Percentiles rank a stretch among this genome's conserved stretches.
Conservation (phyloP, 441 rosid genomes). For the Croton setiger region DNA sequence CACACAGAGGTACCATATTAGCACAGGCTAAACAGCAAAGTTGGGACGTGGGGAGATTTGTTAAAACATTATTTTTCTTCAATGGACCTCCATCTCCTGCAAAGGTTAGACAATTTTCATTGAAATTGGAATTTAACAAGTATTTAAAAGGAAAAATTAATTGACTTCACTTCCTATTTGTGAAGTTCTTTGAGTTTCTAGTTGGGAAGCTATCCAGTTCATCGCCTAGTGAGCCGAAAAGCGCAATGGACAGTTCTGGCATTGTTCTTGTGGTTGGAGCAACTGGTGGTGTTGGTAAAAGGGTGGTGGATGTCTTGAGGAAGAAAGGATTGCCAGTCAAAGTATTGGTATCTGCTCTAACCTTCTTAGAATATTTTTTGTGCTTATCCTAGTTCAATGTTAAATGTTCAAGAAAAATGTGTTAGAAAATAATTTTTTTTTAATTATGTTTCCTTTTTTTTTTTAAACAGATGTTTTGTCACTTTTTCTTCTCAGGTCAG, state of each 20-base stretch:
- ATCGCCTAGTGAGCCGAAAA: constrained; percentile 35
- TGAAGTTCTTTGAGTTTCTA: constrained; percentile 63
- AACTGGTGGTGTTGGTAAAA: constrained; percentile 89
- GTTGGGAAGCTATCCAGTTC: constrained; percentile 57
- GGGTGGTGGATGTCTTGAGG: constrained; percentile 62
- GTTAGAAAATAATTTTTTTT: not conserved
- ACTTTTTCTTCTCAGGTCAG: constrained; percentile 49
- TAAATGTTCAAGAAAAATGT: not conserved
- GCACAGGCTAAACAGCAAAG: constrained; percentile 49
- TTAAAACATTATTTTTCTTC: constrained; percentile 77
- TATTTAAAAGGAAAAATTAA: constrained; percentile 7
- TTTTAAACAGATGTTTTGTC: not conserved
- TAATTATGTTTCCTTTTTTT: not conserved
- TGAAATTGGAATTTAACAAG: not conserved
- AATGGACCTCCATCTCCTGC: constrained; percentile 70
- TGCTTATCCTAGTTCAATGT: not conserved
- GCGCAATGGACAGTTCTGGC: constrained; percentile 49
- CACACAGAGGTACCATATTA: constrained; percentile 30
- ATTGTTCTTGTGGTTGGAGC: constrained; percentile 84
- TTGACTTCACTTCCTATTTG: constrained; percentile 25
- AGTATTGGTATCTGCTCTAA: constrained; percentile 50
- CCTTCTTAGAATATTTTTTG: constrained; percentile 1
- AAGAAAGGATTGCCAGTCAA: constrained; percentile 65
- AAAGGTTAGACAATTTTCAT: constrained; percentile 38
- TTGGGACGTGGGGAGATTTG: constrained; percentile 89